A percentile compares a stretch with the other conserved stretches of the same genome.
These are phyloP conservation scores for Fragilariopsis cylindrus DNA, from an alignment of 108 stramenopile species.

Conservation along the genomic window DNA sequence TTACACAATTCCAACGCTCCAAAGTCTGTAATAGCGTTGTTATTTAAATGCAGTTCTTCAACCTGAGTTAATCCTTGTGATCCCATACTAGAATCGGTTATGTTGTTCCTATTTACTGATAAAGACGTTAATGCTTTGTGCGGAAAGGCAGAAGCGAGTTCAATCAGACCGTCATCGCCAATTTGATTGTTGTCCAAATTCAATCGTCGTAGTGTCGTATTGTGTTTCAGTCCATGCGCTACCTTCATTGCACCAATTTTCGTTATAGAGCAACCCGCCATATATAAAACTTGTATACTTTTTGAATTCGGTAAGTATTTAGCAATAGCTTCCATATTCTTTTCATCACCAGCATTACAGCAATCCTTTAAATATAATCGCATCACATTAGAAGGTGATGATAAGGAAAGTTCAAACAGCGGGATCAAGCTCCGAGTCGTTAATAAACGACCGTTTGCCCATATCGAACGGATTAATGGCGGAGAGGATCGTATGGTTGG, in stretches of 20 bases:
- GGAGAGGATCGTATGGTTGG: not conserved
- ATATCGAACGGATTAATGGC: conserved; percentile 19
- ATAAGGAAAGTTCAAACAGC: conserved; percentile 5
- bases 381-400: conserved; percentile 15
- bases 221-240: conserved; percentile 33
- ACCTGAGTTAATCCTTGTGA: conserved; percentile 1
- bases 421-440: conserved; percentile 32
- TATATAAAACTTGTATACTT: conserved; percentile 23
- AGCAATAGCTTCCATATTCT: conserved; percentile 18
- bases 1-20: conserved; percentile 38
- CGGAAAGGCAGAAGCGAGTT: conserved; percentile 25
- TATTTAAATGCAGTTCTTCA: conserved; percentile 34
- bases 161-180: conserved; percentile 42
- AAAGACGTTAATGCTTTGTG: conserved; percentile 27
- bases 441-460: conserved; percentile 10
- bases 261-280: conserved; percentile 17
- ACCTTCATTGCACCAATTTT: conserved; percentile 30
- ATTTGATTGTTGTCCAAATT: conserved; percentile 59
- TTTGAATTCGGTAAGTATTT: conserved; percentile 17
- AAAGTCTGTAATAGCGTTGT: conserved; percentile 38
- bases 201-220: conserved; percentile 45
- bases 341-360: conserved; percentile 18
- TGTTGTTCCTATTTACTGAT: conserved; percentile 31
- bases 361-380: conserved; percentile 38
- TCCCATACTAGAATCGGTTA: conserved; percentile 29